Evolutionary conservation across 176 grass and related monocot genomes (phyloP).

Genomic region (Sorghum bicolor): Sorghum_bicolor_NCBIv3 NC_012876.2:2043001-2043500

Average conservation of each 20-base stretch:
- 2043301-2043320: not conserved
- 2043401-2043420: no score
- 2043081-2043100: not conserved
- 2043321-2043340: not conserved
- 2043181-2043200: no score
- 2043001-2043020: not conserved
- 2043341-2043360: not conserved
- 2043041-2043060: constrained; percentile 6
- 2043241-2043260: not conserved
- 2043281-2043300: not conserved
- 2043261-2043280: not conserved
- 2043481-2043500: no score
- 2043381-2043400: no score
- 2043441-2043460: no score
- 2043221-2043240: not conserved
- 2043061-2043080: not conserved
- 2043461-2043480: no score
- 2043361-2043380: not conserved
- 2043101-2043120: not conserved
- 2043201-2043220: no score
- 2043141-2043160: not conserved
- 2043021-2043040: not conserved
- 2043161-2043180: not conserved
- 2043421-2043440: no score
- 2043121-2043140: not conserved